Conservation (phyloP, 208 protist species). For the Tritrichomonas foetus region DNA sequence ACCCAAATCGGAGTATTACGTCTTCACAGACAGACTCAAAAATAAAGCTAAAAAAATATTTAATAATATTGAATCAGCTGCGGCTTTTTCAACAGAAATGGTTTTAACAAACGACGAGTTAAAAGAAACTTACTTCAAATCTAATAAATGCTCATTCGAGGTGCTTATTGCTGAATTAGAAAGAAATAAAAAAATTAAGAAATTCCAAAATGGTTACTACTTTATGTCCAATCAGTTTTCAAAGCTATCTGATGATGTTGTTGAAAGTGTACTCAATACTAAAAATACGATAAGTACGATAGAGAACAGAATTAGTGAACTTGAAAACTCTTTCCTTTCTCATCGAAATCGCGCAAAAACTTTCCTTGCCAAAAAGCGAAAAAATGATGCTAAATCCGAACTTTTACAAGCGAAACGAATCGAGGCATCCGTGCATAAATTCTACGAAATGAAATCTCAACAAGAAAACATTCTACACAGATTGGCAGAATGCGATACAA, state of each 20-base stretch:
- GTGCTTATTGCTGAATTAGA: neutral
- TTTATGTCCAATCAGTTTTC: neutral
- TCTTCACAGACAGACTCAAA: neutral
- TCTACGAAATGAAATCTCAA: neutral
- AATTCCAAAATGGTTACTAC: neutral
- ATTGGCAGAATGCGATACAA: neutral
- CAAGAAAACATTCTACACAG: neutral
- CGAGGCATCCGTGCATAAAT: neutral
- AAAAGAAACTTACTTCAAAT: neutral
- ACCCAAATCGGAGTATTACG: neutral
- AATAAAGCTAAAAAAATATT: neutral
- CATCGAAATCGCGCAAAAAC: neutral
- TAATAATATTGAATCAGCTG: neutral
- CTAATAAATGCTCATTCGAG: neutral
- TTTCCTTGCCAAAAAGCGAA: neutral
- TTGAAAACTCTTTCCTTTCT: neutral
- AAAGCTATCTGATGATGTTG: neutral
- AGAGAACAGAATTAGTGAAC: neutral
- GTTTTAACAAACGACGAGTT: neutral
- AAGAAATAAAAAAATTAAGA: neutral
- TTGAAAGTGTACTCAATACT: neutral
- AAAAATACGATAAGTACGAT: neutral
- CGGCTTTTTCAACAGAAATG: neutral
- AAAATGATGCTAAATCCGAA: neutral
- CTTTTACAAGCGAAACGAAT: neutral